Evolutionary conservation across 345 rosid species (phyloP).

Genomic region (Bruguiera sexangula): DNA sequence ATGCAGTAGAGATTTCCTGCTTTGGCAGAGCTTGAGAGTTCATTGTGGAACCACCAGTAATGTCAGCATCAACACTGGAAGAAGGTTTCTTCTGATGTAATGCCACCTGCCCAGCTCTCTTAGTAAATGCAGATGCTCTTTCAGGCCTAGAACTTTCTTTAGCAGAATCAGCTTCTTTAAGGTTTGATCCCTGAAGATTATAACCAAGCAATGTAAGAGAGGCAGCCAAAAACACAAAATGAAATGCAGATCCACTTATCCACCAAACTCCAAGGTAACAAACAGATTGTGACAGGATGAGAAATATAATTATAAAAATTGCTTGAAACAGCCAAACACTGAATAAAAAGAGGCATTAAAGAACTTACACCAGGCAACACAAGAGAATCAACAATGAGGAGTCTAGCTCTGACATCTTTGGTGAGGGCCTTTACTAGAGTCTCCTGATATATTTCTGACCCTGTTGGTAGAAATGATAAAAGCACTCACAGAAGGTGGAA

Average conservation of each 20-base stretch:
- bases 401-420: conserved; percentile 72
- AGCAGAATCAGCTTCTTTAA: conserved; percentile 62
- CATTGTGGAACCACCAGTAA: conserved; percentile 74
- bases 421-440: conserved; percentile 88
- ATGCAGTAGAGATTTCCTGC: conserved; percentile 93
- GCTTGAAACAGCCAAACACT: background rate
- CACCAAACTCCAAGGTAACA: too few species aligned
- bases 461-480: conserved; percentile 30
- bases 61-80: conserved; percentile 94
- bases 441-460: conserved; percentile 98
- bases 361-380: conserved; percentile 87
- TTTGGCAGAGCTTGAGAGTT: conserved; percentile 72
- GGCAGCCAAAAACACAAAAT: background rate
- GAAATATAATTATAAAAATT: background rate
- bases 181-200: conserved; percentile 54
- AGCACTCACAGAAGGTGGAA: background rate
- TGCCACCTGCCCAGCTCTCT: conserved; percentile 56
- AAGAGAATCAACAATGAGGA: conserved; percentile 82
- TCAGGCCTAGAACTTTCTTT: conserved; percentile 78
- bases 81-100: conserved; percentile 75
- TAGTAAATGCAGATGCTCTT: conserved; percentile 59
- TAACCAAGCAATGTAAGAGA: conserved; percentile 14
- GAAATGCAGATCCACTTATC: background rate
- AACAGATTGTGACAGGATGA: background rate
- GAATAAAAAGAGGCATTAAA: background rate